Evolutionary conservation across 768 basidiomycete genomes (phyloP), one percentile per base, ranked within the genome.

Genomic region (Boletus reticulatus): DNA sequence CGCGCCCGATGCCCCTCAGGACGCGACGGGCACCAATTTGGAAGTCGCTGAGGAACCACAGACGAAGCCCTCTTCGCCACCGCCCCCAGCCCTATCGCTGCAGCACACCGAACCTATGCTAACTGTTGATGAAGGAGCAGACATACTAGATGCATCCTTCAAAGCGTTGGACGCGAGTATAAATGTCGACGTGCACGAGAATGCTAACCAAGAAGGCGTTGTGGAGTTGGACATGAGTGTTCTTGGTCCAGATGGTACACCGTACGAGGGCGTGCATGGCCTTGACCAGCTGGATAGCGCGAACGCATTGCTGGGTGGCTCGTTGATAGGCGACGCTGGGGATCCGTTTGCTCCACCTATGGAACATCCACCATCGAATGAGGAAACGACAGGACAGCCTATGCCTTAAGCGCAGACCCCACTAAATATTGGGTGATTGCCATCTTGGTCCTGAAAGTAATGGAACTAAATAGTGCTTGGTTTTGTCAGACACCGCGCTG

Each of bases 31-130:
- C 56, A 67, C 73, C 9, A 62, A 72, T 20, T 64, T 69, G 61
- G 68, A 77, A 66, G 66, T 70, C 50, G 69, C 73, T 54, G 79
- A 80, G 34, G 84, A 84, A 55, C 67, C 71, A 29, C 79, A 76
- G 19, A 84, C 84, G 6, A 87, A 88, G 68, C 81, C 84, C 2
- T 75, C 85, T 20, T 81, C 87, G 32, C 88, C 86, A 1, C 83
- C 84, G 63, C 86, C 88, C 6, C 84, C 88, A 58, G 85, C 64
- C 64, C 77, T 69, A 65, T 89, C 81, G 53, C 80, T 73, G 50
- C 78, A 58, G 70, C 76, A 48, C 11, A 74, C 77, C 50, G 80
- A 81, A 49, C 74, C 81, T 16, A 72, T 74, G n/a, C 76, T 75
- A 8, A 69, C 67, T 8, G 63, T 74, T 10, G 72, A 72, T 13